phyloP scores from a whole-genome alignment of 2,329 filamentous ascomycete genomes.

The Thelonectria blattea region DNA sequence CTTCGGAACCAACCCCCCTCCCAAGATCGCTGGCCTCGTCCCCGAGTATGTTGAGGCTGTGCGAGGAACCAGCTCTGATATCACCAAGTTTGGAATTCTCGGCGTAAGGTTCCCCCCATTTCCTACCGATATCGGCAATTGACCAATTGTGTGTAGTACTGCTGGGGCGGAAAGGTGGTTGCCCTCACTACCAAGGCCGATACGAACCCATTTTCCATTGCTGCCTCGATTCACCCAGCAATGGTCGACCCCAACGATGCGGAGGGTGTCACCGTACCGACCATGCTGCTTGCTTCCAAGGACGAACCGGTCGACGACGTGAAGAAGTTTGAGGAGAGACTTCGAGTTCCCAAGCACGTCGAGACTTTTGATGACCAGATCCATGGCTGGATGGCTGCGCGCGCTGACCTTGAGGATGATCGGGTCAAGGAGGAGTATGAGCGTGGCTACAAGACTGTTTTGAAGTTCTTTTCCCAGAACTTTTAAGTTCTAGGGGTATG shows the following conservation, averaged over 20 bases:
- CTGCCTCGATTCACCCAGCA: constrained; percentile 62
- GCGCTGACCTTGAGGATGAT: constrained; percentile 62
- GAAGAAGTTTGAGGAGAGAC: constrained; percentile 59
- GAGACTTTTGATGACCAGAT: constrained; percentile 72
- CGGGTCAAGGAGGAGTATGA: constrained; percentile 66
- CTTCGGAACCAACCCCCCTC: constrained; percentile 58
- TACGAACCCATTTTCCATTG: constrained; percentile 62
- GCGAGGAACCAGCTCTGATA: constrained; percentile 56
- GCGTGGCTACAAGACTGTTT: constrained; percentile 64
- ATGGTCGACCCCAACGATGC: constrained; percentile 71
- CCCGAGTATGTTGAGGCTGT: constrained; percentile 62
- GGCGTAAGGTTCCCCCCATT: constrained; percentile 53
- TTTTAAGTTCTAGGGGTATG: constrained; percentile 35
- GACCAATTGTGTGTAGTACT: constrained; percentile 50
- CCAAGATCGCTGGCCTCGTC: constrained; percentile 54
- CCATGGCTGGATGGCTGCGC: constrained; percentile 77
- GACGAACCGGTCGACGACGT: constrained; percentile 65
- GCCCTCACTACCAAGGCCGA: constrained; percentile 56
- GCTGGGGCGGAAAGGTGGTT: constrained; percentile 75
- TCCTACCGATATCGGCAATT: constrained; percentile 3
- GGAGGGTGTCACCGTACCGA: constrained; percentile 63
- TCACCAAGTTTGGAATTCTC: constrained; percentile 65
- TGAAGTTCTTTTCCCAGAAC: constrained; percentile 64
- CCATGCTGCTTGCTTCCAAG: constrained; percentile 68
- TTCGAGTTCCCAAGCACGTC: constrained; percentile 63